A percentile compares a stretch with the other conserved stretches of the same genome.
Conservation (phyloP, 768 basidiomycete genomes). For the Glaciozyma antarctica region DNA sequence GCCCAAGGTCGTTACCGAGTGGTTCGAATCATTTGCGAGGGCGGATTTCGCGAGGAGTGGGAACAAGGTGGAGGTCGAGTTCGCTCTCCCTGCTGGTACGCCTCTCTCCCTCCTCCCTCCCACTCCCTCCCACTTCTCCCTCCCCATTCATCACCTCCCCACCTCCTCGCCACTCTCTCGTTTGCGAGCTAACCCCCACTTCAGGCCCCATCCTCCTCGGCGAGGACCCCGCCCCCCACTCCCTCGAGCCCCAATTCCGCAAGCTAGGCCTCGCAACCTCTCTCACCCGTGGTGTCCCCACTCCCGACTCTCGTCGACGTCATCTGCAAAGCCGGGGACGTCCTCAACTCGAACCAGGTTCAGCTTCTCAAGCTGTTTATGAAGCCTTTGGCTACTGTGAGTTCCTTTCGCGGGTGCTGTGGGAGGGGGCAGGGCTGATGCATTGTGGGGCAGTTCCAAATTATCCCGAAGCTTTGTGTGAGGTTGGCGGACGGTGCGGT, state of each 20-base stretch:
- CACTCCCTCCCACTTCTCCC: neutral
- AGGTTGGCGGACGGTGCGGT: constrained; percentile 22
- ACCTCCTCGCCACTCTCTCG: neutral
- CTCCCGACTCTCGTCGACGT: constrained; percentile 62
- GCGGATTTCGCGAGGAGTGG: constrained; percentile 87
- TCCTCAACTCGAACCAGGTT: constrained; percentile 73
- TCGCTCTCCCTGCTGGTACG: constrained; percentile 56
- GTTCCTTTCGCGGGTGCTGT: constrained; percentile 22
- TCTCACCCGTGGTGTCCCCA: constrained; percentile 79
- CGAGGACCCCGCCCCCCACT: constrained; percentile 83
- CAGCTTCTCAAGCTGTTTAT: constrained; percentile 87
- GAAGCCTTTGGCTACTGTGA: constrained; percentile 76
- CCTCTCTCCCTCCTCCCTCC: constrained; percentile 5
- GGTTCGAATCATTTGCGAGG: constrained; percentile 84
- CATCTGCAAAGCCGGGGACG: constrained; percentile 72
- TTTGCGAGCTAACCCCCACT: neutral
- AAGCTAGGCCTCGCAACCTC: constrained; percentile 74
- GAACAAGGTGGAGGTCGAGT: constrained; percentile 62
- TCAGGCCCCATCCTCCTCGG: constrained; percentile 67
- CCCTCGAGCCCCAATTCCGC: constrained; percentile 91
- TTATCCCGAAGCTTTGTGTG: constrained; percentile 27
- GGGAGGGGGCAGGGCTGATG: neutral
- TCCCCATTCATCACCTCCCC: neutral
- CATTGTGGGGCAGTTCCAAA: constrained; percentile 28
- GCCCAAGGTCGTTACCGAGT: constrained; percentile 82